These are phyloP conservation scores for Closterium sp. DNA, from an alignment of 139 green algal genomes.

Conservation along the genomic window DNA sequence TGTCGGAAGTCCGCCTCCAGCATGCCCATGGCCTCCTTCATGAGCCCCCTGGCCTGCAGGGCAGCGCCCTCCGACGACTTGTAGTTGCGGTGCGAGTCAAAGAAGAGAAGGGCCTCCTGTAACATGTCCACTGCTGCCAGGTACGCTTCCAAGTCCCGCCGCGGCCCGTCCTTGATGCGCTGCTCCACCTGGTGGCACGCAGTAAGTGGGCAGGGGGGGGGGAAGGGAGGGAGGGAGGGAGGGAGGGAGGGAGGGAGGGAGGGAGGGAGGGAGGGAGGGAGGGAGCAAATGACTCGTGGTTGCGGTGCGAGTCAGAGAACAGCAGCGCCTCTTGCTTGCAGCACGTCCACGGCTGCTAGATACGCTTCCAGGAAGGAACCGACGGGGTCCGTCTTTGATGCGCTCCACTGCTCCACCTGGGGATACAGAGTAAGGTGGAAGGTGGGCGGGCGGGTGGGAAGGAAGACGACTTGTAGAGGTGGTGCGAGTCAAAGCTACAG, in stretches of 20 bases:
- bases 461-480: not conserved
- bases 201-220: not conserved
- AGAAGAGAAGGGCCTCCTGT: constrained; percentile 32
- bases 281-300: too few relatives aligned
- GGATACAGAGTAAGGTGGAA: too few relatives aligned
- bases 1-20: constrained; percentile 35
- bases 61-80: constrained; percentile 11
- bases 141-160: constrained; percentile 18
- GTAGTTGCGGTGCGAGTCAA: constrained; percentile 33
- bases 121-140: constrained; percentile 28
- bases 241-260: too few relatives aligned
- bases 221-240: not conserved
- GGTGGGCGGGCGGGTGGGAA: not conserved
- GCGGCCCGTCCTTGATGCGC: constrained; percentile 1
- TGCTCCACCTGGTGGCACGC: constrained; percentile 51
- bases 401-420: constrained; percentile 33
- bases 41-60: constrained; percentile 9
- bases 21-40: constrained; percentile 27
- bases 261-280: too few relatives aligned
- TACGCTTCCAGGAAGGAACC: constrained; percentile 30
- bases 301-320: constrained; percentile 19
- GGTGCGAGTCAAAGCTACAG: constrained; percentile 15
- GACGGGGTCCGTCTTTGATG: not conserved
- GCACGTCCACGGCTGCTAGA: constrained; percentile 16
- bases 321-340: constrained; percentile 21